A percentile compares a stretch with the other conserved stretches of the same genome.
Evolutionary conservation across 768 basidiomycete genomes (phyloP).

Genomic region (Hygrophorus russula): DNA sequence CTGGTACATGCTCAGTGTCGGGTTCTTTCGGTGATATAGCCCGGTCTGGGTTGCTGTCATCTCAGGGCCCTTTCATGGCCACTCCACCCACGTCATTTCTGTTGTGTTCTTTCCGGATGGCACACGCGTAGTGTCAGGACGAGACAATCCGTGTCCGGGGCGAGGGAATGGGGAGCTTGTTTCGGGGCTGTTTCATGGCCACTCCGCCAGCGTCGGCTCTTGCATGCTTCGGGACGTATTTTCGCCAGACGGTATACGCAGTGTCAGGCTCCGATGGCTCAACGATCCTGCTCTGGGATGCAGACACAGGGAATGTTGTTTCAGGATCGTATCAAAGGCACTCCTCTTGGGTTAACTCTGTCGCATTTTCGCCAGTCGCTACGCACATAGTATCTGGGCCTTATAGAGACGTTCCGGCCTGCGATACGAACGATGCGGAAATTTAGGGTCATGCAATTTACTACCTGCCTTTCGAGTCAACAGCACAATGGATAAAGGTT

Average conservation of each 20-base stretch:
- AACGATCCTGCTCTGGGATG: slow-evolving; percentile 12
- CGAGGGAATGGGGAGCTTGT: neutral
- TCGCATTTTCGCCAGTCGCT: slow-evolving; percentile 12
- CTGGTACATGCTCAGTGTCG: slow-evolving; percentile 1
- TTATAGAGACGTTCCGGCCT: neutral
- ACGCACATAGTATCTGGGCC: slow-evolving; percentile 11
- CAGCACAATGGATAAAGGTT: neutral
- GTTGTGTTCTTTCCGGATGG: slow-evolving; percentile 17
- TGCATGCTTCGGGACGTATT: too few relatives aligned
- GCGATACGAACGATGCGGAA: slow-evolving; percentile 7
- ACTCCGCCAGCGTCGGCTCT: slow-evolving; percentile 8
- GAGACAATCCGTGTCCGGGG: slow-evolving; percentile 2
- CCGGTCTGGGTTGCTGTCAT: slow-evolving; percentile 3
- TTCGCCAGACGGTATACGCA: slow-evolving; percentile 14
- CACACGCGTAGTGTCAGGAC: slow-evolving; percentile 15
- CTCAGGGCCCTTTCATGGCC: slow-evolving; percentile 2
- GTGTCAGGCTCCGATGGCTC: slow-evolving; percentile 10
- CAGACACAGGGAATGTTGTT: slow-evolving; percentile 1
- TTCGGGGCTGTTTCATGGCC: neutral
- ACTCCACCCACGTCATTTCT: slow-evolving; percentile 11
- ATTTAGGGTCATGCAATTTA: neutral
- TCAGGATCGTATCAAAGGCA: neutral
- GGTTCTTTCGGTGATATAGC: neutral
- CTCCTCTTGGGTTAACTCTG: slow-evolving; percentile 1
- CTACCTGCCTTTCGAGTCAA: neutral